Evolutionary conservation across 2,329 filamentous ascomycete genomes (phyloP), one percentile per base, ranked within the genome.

Genomic region (Exophiala sp.): DNA sequence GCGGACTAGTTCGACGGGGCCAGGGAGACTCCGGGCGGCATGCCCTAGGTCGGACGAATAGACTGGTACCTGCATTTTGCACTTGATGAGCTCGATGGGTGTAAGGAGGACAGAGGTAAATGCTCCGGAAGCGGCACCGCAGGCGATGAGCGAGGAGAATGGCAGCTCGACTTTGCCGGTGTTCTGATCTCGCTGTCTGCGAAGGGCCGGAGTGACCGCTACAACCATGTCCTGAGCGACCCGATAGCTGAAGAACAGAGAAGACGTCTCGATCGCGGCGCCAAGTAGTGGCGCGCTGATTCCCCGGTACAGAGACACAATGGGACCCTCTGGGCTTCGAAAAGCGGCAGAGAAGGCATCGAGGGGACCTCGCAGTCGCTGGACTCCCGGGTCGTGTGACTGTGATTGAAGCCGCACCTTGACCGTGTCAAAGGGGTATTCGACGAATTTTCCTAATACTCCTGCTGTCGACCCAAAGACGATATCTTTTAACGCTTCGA

Each of bases 381-480:
- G 40, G 5, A 35, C 36, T 10, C 57, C 55, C 91, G 81, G 12
- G 90, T 91, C 2, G 70, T 92, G 87, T 33, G 91, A 89, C 71
- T 97, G 92, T n/a, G 92, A 94, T 71, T 99, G 94, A 9, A 99
- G 82, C 38, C 94, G 88, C 56, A 99, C 94, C 75, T 99, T 99
- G 71, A 99, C 86, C 0, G 94, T 99, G 73, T 99, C 94, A 73
- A 99, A 99, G 20, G 94, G 94, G 70, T 96, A 99, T 71, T 99
- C 94, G 68, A 99, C 92, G 70, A 92, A 89, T 76, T 97, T 99
- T 59, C 92, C 92, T 34, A 89, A 85, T 55, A 95, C 83, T 57
- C 94, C 94, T 51, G 92, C 91, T 55, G 82, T 71, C 55, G 92
- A 96, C 69, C 94, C 94, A 70, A 90, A 97, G 9, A 86, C 68